A percentile compares a stretch with the other conserved stretches of the same genome.
Conservation (phyloP, 1,284 basidiomycete species). For the Kalmanozyma brasiliensis region DNA sequence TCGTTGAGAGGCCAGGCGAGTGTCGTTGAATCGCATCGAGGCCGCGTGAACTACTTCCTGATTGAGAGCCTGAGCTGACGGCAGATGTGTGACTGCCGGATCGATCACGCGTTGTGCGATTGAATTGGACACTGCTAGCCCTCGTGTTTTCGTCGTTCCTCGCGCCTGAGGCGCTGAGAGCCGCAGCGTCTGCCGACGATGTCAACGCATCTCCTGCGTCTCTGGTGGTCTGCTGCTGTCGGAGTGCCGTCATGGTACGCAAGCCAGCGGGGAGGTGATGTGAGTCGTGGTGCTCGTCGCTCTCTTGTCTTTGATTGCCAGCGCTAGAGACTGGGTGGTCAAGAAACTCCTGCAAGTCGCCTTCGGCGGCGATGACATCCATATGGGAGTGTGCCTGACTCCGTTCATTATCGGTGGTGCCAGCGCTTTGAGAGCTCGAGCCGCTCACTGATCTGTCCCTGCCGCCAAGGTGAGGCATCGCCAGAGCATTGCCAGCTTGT, state of each 20-base stretch:
- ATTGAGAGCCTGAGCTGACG: slow-evolving; percentile 36
- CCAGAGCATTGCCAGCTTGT: neutral
- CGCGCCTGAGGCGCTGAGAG: neutral
- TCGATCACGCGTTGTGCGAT: slow-evolving; percentile 27
- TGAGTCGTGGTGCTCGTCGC: slow-evolving; percentile 30
- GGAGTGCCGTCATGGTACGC: slow-evolving; percentile 29
- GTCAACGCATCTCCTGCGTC: slow-evolving; percentile 9
- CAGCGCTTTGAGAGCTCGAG: slow-evolving; percentile 26
- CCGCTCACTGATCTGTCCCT: slow-evolving; percentile 35
- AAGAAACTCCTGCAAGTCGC: slow-evolving; percentile 48
- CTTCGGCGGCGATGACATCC: slow-evolving; percentile 21
- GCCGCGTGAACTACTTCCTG: slow-evolving; percentile 29
- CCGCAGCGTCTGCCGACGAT: neutral
- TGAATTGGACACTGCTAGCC: neutral
- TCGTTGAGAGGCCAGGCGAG: slow-evolving; percentile 34
- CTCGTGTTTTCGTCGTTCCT: slow-evolving; percentile 1
- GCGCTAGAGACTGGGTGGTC: slow-evolving; percentile 15
- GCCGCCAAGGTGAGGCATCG: neutral
- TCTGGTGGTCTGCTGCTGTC: slow-evolving; percentile 22
- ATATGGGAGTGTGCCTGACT: slow-evolving; percentile 15
- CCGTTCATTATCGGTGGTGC: slow-evolving; percentile 29
- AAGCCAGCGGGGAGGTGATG: slow-evolving; percentile 33
- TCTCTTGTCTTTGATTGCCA: slow-evolving; percentile 24
- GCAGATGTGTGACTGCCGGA: slow-evolving; percentile 48
- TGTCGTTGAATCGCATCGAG: slow-evolving; percentile 12